Evolutionary conservation across 805 yeast species (phyloP), one percentile per base, ranked within the genome.

Genomic region (Lachancea quebecensis): DNA sequence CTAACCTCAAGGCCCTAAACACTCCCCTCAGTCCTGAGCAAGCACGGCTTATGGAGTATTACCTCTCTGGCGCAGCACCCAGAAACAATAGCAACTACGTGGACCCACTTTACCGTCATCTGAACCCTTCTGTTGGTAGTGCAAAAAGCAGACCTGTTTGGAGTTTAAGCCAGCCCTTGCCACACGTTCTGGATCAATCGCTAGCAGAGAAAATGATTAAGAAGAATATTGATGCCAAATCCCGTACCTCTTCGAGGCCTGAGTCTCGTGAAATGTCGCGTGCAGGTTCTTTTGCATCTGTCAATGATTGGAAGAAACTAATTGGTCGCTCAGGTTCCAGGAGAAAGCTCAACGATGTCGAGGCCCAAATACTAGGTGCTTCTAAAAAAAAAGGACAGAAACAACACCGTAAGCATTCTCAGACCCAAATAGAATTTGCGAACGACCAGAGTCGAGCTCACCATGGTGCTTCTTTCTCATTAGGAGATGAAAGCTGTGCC

Each of bases 161-260:
- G 55, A 51, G 55, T 44, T 46, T 51, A 41, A 51, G 50, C 35
- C 55, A 51, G 44, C 53, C 55, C 6, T 31, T 51, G 30, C 55
- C 55, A 9, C 55, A 51, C 27, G 53, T 51, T 31, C 34, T 51
- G 30, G 50, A 51, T 30, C 50, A 41, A 18, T 38, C 42, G 15
- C 36, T 51, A 36, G 51, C 51, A 1, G 49, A 41, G 15, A 51
- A 42, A 27, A 45, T 51, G 44, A 41, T 45, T 14, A 52, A 49
- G 14, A 51, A 45, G 38, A 51, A 43, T 12, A 29, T 39, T 21
- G 55, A 50, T 11, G 51, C 45, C 14, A 47, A 38, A 30, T 51
- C 53, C 7, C 43, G 48, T 14, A 46, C 47, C 2, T 51, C 55
- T 7, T 51, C 54, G 30, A 45, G 39, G 12, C 38, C 49, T 4